Percentiles rank a stretch among this genome's conserved stretches.
Evolutionary conservation across 2,329 filamentous ascomycete genomes (phyloP).

Genomic region (Fusarium paranaense): DNA sequence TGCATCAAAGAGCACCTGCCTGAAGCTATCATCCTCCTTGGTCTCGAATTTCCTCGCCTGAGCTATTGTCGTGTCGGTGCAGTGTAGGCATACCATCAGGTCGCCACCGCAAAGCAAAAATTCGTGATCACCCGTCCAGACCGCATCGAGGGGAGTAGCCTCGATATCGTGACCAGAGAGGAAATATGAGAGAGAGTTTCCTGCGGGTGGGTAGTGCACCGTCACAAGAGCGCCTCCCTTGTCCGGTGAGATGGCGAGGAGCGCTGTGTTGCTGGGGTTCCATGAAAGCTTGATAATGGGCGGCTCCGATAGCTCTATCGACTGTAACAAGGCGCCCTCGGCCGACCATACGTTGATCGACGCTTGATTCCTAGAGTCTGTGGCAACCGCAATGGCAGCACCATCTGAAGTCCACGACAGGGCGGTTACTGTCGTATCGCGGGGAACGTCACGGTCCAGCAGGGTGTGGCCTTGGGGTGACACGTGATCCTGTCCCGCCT

Average conservation of each 20-base stretch:
- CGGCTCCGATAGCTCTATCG: slow-evolving; percentile 69
- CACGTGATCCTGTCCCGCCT: slow-evolving; percentile 56
- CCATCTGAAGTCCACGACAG: slow-evolving; percentile 72
- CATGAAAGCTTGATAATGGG: slow-evolving; percentile 72
- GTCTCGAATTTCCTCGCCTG: slow-evolving; percentile 63
- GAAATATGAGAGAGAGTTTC: slow-evolving; percentile 60
- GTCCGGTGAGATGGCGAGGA: slow-evolving; percentile 68
- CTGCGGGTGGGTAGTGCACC: slow-evolving; percentile 60
- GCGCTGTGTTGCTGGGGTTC: slow-evolving; percentile 66
- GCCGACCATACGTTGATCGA: slow-evolving; percentile 68
- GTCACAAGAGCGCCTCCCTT: slow-evolving; percentile 67
- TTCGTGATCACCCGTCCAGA: slow-evolving; percentile 69
- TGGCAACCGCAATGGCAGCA: slow-evolving; percentile 67
- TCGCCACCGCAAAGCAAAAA: slow-evolving; percentile 71
- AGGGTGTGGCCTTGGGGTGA: slow-evolving; percentile 54
- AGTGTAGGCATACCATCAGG: slow-evolving; percentile 61
- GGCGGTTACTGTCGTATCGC: slow-evolving; percentile 66
- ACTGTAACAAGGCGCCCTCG: slow-evolving; percentile 64
- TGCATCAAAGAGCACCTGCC: slow-evolving; percentile 67
- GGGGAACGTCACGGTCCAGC: slow-evolving; percentile 65
- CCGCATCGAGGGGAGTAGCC: slow-evolving; percentile 65
- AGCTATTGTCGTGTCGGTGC: slow-evolving; percentile 59
- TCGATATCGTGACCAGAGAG: slow-evolving; percentile 63
- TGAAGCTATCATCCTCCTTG: slow-evolving; percentile 64
- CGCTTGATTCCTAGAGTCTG: slow-evolving; percentile 63